These are phyloP conservation scores for Russula sp. DNA, from an alignment of 768 basidiomycete species.

Conservation along the genomic window DNA sequence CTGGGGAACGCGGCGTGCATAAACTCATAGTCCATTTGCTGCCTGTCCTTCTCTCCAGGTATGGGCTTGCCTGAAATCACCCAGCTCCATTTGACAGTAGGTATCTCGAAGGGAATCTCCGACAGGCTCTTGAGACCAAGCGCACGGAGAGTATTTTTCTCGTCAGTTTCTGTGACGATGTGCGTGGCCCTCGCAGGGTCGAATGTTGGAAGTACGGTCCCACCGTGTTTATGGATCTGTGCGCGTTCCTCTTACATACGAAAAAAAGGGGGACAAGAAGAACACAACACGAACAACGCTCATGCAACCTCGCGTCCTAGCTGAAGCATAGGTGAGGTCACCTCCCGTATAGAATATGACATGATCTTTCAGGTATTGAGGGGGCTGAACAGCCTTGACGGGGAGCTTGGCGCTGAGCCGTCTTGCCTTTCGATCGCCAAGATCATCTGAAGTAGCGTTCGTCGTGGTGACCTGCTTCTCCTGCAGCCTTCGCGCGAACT, in stretches of 20 bases:
- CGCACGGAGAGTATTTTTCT: conserved; percentile 28
- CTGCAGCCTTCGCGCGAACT: conserved; percentile 15
- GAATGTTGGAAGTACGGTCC: conserved; percentile 49
- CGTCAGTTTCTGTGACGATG: conserved; percentile 46
- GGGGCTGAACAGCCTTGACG: background rate
- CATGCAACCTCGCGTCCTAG: conserved; percentile 19
- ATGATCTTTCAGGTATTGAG: conserved; percentile 6
- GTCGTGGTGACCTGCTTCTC: background rate
- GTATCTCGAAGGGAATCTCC: conserved; percentile 43
- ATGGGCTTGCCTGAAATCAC: conserved; percentile 13
- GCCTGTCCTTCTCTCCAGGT: conserved; percentile 5
- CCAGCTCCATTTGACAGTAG: conserved; percentile 17
- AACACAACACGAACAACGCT: conserved; percentile 5
- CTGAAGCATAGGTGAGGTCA: conserved; percentile 19
- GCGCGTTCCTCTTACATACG: background rate
- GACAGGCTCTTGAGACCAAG: conserved; percentile 43
- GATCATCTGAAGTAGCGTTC: background rate
- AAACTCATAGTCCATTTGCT: conserved; percentile 19
- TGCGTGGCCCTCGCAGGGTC: conserved; percentile 55
- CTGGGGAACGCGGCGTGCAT: conserved; percentile 18
- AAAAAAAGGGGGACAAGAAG: background rate
- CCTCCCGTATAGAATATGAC: conserved; percentile 20
- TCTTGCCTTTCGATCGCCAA: background rate
- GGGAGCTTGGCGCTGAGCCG: background rate
- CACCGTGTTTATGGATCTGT: conserved; percentile 63